A percentile compares a stretch with the other conserved stretches of the same genome.
phyloP scores from a whole-genome alignment of 345 rosid species.

The Populus alba region DNA sequence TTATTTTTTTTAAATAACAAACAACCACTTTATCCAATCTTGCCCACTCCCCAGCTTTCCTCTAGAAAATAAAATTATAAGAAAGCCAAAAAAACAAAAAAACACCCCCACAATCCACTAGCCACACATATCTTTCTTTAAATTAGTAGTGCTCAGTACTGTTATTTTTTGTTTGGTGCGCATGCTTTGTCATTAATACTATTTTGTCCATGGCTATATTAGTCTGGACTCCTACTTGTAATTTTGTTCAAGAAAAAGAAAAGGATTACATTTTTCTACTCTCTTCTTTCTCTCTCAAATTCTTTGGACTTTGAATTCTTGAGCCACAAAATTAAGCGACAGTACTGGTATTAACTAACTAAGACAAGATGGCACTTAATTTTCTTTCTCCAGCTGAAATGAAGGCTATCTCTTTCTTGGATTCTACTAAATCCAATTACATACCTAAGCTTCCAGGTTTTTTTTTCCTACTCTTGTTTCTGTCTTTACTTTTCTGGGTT shows the following conservation, averaged over 20 bases:
- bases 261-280: not conserved
- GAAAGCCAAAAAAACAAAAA: not conserved
- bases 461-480: not conserved
- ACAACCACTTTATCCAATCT: too few relatives aligned
- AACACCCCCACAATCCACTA: not conserved
- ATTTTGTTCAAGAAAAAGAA: not conserved
- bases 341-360: not conserved
- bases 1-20: too few relatives aligned
- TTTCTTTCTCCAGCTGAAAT: constrained; percentile 58
- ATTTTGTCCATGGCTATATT: not conserved
- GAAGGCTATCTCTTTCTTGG: constrained; percentile 60
- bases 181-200: not conserved
- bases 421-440: constrained; percentile 45
- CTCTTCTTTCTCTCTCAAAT: not conserved
- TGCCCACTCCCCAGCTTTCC: too few relatives aligned
- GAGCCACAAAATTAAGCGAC: not conserved
- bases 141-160: not conserved
- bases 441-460: constrained; percentile 62
- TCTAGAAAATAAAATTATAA: too few relatives aligned
- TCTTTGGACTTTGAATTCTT: not conserved
- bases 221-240: not conserved
- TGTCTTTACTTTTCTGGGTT: not conserved
- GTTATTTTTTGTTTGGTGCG: not conserved
- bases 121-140: not conserved
- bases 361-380: constrained; percentile 59